Base-by-base conservation (phyloP, 2,329 filamentous ascomycete genomes). In the Stagonosporopsis cucurbitacearum region DNA sequence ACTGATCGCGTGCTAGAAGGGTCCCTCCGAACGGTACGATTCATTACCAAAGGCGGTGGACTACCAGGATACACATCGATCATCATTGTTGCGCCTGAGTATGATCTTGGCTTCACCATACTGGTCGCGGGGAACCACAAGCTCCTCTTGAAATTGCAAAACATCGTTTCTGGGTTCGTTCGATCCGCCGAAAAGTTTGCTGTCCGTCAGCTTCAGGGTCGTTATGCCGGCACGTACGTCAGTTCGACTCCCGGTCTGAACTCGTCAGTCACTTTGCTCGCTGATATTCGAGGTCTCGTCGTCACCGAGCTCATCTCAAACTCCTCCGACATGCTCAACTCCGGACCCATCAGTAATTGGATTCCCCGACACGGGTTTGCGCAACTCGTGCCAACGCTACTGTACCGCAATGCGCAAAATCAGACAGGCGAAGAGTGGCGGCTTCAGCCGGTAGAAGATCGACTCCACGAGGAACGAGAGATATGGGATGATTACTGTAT, bases 1-100 rank as follows among this genome's bases (percentile, higher is more conserved):
- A 78, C 75, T 2, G 72, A 77, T 35, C 67, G 68, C 5, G 71
- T 80, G 15, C 65, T 81, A 1, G 45, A 60, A 7, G 54, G 71
- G 15, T 77, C 70, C 11, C 64, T 59, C 5, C 67, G 77, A 12
- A 70, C 76, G 0, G 71, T 81, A 2, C 79, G 76, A 2, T 77
- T 81, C 57, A 67, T 78, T 32, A 80, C 79, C 2, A 82, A 82
- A 62, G 62, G 67, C 2, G 80, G 80, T 6, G 75, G 75, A 0
- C 58, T 79, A 0, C 78, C 78, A 1, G 76, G 75, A 2, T 82
- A 81, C 45, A 64, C 63, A 4, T 77, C 75, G 2, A 65, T 69
- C 5, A 76, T 81, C 41, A 68, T 76, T 11, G 49, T 75, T 6
- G 60, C 79, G 1, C 78, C 79, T 0, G 78, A 80, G 25, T 81